Base-by-base conservation (phyloP, 345 rosid species). In the Syzygium oleosum region DNA sequence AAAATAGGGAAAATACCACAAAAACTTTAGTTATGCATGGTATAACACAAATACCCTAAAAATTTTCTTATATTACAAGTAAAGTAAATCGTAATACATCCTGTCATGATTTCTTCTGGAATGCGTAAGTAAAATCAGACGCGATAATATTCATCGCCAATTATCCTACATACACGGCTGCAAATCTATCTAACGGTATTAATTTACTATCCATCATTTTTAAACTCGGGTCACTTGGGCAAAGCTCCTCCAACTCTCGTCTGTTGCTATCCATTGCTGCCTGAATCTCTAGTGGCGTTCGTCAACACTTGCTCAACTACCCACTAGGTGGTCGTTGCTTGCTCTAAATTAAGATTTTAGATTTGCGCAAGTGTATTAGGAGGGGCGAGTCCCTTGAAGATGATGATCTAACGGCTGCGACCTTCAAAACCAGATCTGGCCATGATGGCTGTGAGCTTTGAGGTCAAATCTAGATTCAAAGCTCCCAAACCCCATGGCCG, bases 181-280 rank as follows among this genome's bases (percentile, higher is more conserved):
- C n/a, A n/a, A n/a, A n/a, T n/a, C n/a, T n/a, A n/a, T n/a, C n/a
- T n/a, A n/a, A n/a, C n/a, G n/a, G n/a, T n/a, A n/a, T n/a, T n/a
- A n/a, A n/a, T n/a, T n/a, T n/a, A n/a, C n/a, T n/a, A n/a, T n/a
- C n/a, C n/a, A n/a, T n/a, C n/a, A n/a, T n/a, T n/a, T n/a, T n/a
- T n/a, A n/a, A 38, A 38, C 41, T 38, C 41, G 4, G 14, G 52
- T 51, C 5, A 14, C 52, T 51, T 11, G 52, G 14, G 6, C 54
- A 52, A 52, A 52, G 16, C 34, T 61, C 77, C 10, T 29, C 4
- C 5, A 0, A 63, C 3, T 63, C 21, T 29, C 7, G 21, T 29
- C 0, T 3, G 2, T 63, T 10, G 17, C 2, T 14, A 1, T 5
- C 77, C 21, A 15, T 63, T 0, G 1, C 2, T 21, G 2, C 9